Evolutionary conservation across 2,329 filamentous ascomycete genomes (phyloP), one percentile per base, ranked within the genome.

Genomic region (Xylariaceae sp.): DNA sequence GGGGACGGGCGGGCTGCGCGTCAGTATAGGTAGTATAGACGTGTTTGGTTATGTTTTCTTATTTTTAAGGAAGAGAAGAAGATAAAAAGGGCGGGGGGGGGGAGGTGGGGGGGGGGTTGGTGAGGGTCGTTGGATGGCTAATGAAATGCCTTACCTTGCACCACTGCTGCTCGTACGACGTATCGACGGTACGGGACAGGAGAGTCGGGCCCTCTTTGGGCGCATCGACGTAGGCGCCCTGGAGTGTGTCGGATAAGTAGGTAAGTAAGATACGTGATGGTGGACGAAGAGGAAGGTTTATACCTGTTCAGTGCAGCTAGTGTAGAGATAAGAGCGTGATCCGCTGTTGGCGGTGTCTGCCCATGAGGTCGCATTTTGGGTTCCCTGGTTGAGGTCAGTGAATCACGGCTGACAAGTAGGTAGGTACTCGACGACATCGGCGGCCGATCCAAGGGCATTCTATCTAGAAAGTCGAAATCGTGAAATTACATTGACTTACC

Each of bases 101-200:
- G 28, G 11, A 17, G 14, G 9, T 15, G 16, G 2, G 7, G 28
- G 14, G 8, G 25, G n/a, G n/a, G n/a, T n/a, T n/a, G n/a, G n/a
- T n/a, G n/a, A n/a, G n/a, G n/a, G n/a, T n/a, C n/a, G n/a, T n/a
- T n/a, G n/a, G n/a, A n/a, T n/a, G n/a, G n/a, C n/a, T n/a, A n/a
- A n/a, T n/a, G n/a, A n/a, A n/a, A n/a, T n/a, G n/a, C n/a, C n/a
- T n/a, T n/a, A n/a, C n/a, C n/a, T n/a, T 60, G 43, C 70, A 73
- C 68, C 69, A 73, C 49, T 72, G 64, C 42, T 71, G 69, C 23
- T 68, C 72, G 49, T 73, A 73, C 25, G 60, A 53, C 7, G 58
- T 57, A 30, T 68, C 57, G 4, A 73, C 43, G 0, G 65, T 64
- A 5, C 65, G 59, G 1, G 66, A 69, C 13, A 74, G 53, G 3